Percentiles rank a stretch among this genome's conserved stretches.
These are phyloP conservation scores for Flaveria floridana DNA, from an alignment of 140 eudicot species.

Conservation along the genomic window DNA sequence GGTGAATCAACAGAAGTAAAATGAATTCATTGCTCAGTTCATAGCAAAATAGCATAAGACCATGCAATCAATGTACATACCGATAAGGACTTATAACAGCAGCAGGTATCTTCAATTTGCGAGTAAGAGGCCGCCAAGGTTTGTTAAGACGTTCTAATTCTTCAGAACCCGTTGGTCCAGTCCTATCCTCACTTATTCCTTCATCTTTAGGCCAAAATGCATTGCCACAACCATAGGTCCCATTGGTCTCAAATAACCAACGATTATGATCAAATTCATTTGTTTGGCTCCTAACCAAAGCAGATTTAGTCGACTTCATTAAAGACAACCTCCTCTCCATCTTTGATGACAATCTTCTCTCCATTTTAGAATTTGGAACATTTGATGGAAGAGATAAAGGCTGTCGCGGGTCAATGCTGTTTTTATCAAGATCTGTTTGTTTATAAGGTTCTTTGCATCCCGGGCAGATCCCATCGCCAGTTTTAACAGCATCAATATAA, in stretches of 20 bases:
- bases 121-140: conserved; percentile 98
- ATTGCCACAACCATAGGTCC: conserved; percentile 95
- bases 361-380: conserved; percentile 52
- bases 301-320: conserved; percentile 69
- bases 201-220: conserved; percentile 95
- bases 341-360: conserved; percentile 57
- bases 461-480: conserved; percentile 78
- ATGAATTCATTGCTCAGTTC: no score
- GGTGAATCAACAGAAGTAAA: no score
- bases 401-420: conserved; percentile 41
- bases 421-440: conserved; percentile 59
- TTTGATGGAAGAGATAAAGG: conserved; percentile 53
- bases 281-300: conserved; percentile 67
- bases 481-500: conserved; percentile 67
- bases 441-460: conserved; percentile 94
- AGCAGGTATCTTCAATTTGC: conserved; percentile 89
- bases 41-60: not conserved
- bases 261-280: conserved; percentile 90
- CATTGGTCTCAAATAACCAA: conserved; percentile 89
- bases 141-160: conserved; percentile 69
- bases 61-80: conserved; percentile 34
- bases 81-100: conserved; percentile 89
- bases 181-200: conserved; percentile 42
- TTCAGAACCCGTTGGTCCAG: conserved; percentile 46
- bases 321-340: conserved; percentile 76